These are phyloP conservation scores for Cydonia oblonga DNA, from an alignment of 331 rosid genomes.

Conservation along the genomic window DNA sequence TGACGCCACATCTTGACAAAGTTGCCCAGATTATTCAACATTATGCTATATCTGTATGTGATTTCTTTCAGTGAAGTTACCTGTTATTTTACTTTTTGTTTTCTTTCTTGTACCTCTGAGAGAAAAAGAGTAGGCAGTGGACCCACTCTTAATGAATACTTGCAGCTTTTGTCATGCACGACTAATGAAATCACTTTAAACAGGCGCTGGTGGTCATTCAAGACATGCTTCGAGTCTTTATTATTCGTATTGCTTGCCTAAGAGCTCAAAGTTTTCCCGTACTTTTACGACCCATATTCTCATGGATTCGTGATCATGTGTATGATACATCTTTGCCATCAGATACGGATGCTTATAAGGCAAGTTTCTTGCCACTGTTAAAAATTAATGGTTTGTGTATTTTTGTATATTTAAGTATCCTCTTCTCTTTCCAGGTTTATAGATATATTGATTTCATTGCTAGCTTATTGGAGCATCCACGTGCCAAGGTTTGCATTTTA, in stretches of 20 bases:
- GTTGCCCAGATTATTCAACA: slow-evolving; percentile 77
- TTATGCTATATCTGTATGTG: slow-evolving; percentile 87
- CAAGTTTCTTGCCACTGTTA: slow-evolving; percentile 12
- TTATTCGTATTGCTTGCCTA: slow-evolving; percentile 58
- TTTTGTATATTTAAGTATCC: not conserved
- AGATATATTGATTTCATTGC: slow-evolving; percentile 90
- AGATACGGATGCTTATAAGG: slow-evolving; percentile 73
- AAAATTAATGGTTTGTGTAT: slow-evolving; percentile 1
- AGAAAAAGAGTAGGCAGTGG: not conserved
- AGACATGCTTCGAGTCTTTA: slow-evolving; percentile 81
- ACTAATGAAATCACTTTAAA: slow-evolving; percentile 14
- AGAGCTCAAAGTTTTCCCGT: slow-evolving; percentile 46
- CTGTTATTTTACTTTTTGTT: not conserved
- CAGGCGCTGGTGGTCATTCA: slow-evolving; percentile 83
- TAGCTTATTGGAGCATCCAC: slow-evolving; percentile 86
- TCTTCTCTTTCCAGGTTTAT: slow-evolving; percentile 40
- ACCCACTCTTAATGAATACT: not conserved
- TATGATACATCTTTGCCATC: slow-evolving; percentile 44
- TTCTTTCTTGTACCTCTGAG: not conserved
- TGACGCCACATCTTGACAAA: slow-evolving; percentile 66
- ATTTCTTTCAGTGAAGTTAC: slow-evolving; percentile 8
- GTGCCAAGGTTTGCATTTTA: slow-evolving; percentile 53
- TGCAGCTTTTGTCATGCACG: not conserved
- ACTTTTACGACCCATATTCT: slow-evolving; percentile 58
- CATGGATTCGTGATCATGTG: slow-evolving; percentile 39